These are phyloP conservation scores for Mycena indigotica DNA, from an alignment of 768 basidiomycete species.

Conservation along the genomic window DNA sequence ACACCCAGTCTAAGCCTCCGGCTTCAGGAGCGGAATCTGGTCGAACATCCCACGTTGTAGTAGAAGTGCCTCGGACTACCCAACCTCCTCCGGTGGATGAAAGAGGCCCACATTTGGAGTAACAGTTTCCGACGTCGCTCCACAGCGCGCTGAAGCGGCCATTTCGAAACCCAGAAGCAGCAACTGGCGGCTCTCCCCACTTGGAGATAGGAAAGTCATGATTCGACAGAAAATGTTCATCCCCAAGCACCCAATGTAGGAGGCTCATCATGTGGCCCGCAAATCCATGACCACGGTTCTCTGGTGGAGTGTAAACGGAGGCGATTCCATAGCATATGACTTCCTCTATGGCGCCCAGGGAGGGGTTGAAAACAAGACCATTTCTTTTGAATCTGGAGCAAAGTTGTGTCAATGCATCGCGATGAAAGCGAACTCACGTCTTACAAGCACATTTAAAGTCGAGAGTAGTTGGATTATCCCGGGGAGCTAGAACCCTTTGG, in stretches of 20 bases:
- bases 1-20: conserved; percentile 35
- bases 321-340: conserved; percentile 56
- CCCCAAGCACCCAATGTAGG: conserved; percentile 57
- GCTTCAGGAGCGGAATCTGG: too few relatives aligned
- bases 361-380: conserved; percentile 28
- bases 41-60: conserved; percentile 44
- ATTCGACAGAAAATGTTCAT: conserved; percentile 23
- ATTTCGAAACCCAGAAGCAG: conserved; percentile 36
- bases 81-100: conserved; percentile 42
- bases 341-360: conserved; percentile 26
- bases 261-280: conserved; percentile 66
- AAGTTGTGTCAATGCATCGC: not conserved
- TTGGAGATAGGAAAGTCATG: conserved; percentile 32
- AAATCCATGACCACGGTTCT: conserved; percentile 56
- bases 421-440: conserved; percentile 48
- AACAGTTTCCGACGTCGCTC: conserved; percentile 58
- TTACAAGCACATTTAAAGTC: conserved; percentile 64
- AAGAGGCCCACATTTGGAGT: conserved; percentile 41
- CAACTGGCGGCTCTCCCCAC: conserved; percentile 48
- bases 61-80: conserved; percentile 38
- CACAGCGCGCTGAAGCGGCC: conserved; percentile 53
- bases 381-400: conserved; percentile 34
- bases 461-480: conserved; percentile 49
- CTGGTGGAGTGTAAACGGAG: conserved; percentile 55
- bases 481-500: conserved; percentile 59